Conservation (phyloP, 441 rosid species). For the Adansonia madagascariensis region DNA sequence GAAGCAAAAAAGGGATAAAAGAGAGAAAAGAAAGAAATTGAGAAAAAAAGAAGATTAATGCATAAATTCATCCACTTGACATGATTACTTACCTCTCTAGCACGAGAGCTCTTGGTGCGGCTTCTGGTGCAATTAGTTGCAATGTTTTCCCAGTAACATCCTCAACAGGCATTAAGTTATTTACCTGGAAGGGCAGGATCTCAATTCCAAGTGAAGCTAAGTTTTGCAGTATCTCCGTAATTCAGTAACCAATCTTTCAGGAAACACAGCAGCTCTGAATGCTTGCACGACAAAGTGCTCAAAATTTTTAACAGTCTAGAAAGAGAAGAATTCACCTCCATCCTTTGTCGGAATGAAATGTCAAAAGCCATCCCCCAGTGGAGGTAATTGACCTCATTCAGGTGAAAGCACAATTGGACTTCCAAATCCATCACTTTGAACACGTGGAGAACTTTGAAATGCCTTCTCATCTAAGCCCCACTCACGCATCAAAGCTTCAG, state of each 20-base stretch:
- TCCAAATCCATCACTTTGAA: constrained; percentile 73
- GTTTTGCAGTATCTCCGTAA: constrained; percentile 56
- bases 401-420: constrained; percentile 71
- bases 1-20: constrained; percentile 19
- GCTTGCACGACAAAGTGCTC: constrained; percentile 64
- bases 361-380: constrained; percentile 56
- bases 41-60: constrained; percentile 6
- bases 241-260: constrained; percentile 60
- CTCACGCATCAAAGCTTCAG: constrained; percentile 66
- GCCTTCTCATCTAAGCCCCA: constrained; percentile 68
- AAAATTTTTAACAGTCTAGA: constrained; percentile 47
- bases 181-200: constrained; percentile 45
- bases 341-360: constrained; percentile 44
- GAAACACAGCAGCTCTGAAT: constrained; percentile 58
- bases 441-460: constrained; percentile 50
- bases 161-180: constrained; percentile 67
- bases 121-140: constrained; percentile 51
- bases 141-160: constrained; percentile 62
- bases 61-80: constrained; percentile 3
- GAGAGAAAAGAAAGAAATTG: neutral
- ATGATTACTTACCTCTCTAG: constrained; percentile 47
- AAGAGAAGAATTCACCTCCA: constrained; percentile 59
- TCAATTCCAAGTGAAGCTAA: constrained; percentile 57
- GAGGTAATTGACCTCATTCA: constrained; percentile 43
- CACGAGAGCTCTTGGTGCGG: constrained; percentile 20